phyloP scores from a whole-genome alignment of 495 filamentous ascomycete genomes.

The Hypomontagnella submonticulosa region DNA sequence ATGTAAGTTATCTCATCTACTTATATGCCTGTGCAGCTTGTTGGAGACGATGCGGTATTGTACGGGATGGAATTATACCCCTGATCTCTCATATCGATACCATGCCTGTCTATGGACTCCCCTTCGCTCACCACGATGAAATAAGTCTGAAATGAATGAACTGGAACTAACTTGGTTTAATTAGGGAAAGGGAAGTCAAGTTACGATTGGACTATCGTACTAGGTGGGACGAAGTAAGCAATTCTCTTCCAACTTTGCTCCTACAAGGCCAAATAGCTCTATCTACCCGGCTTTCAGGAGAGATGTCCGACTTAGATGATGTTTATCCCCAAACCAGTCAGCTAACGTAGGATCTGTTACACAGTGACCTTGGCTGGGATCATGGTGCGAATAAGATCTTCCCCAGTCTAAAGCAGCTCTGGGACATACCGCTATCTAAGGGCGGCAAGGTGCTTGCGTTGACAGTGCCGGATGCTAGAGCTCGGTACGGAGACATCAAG shows the following conservation, averaged over 20 bases:
- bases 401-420: constrained; percentile 55
- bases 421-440: constrained; percentile 57
- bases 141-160: constrained; percentile 1
- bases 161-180: not conserved
- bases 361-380: constrained; percentile 58
- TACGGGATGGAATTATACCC: not conserved
- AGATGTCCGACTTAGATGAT: not conserved
- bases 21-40: not conserved
- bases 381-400: constrained; percentile 50
- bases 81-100: not conserved
- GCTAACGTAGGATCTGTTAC: constrained; percentile 4
- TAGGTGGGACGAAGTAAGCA: constrained; percentile 69
- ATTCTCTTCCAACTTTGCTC: not conserved
- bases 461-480: constrained; percentile 65
- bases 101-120: not conserved
- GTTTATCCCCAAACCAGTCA: not conserved
- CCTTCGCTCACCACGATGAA: constrained; percentile 1
- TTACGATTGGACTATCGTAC: constrained; percentile 61
- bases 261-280: not conserved
- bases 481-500: constrained; percentile 44
- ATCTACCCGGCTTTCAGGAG: not conserved
- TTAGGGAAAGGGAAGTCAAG: constrained; percentile 24
- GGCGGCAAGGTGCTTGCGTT: constrained; percentile 67
- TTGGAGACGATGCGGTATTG: not conserved
- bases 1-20: constrained; percentile 48